phyloP scores from a whole-genome alignment of 495 filamentous ascomycete genomes.

The Aspergillus nanangensis region DNA sequence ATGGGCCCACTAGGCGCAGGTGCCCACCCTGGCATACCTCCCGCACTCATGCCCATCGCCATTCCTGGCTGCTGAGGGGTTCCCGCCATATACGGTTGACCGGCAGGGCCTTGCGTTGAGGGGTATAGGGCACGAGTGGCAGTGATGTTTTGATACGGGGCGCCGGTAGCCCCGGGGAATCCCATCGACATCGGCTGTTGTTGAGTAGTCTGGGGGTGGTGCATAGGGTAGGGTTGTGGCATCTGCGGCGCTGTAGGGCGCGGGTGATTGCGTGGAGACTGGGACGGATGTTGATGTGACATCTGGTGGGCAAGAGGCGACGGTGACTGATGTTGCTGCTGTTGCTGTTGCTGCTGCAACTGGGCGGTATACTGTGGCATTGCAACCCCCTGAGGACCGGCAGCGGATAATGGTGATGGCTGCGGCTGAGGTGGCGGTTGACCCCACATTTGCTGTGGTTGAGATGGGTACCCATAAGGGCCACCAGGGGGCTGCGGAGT shows the following conservation, averaged over 20 bases:
- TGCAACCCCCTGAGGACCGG: constrained; percentile 34
- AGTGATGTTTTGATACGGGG: constrained; percentile 33
- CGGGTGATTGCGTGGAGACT: constrained; percentile 44
- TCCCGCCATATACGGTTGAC: constrained; percentile 37
- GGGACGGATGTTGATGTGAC: constrained; percentile 39
- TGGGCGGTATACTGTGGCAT: constrained; percentile 44
- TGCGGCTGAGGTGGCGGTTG: constrained; percentile 53
- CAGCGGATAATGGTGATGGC: constrained; percentile 40
- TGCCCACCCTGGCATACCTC: constrained; percentile 40
- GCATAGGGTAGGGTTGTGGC: constrained; percentile 44
- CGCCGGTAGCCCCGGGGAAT: constrained; percentile 31
- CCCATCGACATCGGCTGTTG: constrained; percentile 39
- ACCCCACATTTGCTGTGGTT: constrained; percentile 49
- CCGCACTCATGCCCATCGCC: constrained; percentile 36
- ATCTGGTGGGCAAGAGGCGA: constrained; percentile 36
- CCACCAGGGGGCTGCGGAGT: constrained; percentile 30
- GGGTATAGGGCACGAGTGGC: constrained; percentile 38
- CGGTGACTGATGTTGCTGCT: constrained; percentile 36
- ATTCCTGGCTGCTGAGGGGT: constrained; percentile 36
- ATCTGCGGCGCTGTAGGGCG: constrained; percentile 38
- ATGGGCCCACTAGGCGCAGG: constrained; percentile 30
- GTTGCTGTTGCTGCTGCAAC: constrained; percentile 30
- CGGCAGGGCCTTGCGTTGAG: constrained; percentile 32
- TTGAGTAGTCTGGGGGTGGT: constrained; percentile 52
- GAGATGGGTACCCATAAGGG: constrained; percentile 44